phyloP scores from a whole-genome alignment of 2,329 filamentous ascomycete species.

The Ceratocystis harringtonii region DNA sequence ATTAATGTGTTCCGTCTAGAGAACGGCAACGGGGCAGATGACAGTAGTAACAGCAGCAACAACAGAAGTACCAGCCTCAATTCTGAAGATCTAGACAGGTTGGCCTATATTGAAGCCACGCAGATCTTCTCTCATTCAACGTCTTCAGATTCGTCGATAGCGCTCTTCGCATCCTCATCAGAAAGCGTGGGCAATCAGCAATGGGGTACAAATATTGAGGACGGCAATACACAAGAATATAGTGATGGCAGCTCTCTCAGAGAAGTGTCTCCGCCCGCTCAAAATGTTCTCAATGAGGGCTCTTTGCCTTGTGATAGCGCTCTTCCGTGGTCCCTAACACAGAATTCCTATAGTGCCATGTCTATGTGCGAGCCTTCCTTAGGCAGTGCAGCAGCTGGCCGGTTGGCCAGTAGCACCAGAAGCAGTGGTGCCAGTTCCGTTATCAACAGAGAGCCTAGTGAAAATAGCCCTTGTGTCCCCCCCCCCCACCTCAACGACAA shows the following conservation, averaged over 20 bases:
- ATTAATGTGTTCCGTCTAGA: not conserved
- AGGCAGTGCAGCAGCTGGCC: not conserved
- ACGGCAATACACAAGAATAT: not conserved
- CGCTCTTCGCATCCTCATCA: not conserved
- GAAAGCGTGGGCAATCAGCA: not conserved
- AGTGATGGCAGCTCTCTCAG: not conserved
- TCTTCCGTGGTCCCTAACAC: not conserved
- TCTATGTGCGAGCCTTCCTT: not conserved
- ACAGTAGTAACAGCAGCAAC: not conserved
- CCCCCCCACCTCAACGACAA: not conserved
- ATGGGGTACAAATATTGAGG: not conserved
- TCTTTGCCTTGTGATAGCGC: not conserved
- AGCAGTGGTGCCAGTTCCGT: not conserved
- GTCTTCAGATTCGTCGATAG: not conserved
- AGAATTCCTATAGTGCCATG: not conserved
- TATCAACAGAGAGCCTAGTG: too few species aligned
- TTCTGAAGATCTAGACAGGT: not conserved
- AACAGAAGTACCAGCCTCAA: not conserved
- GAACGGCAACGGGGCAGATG: not conserved
- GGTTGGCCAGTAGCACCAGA: not conserved
- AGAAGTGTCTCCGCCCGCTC: not conserved
- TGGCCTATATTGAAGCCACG: not conserved
- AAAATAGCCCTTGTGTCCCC: too few species aligned
- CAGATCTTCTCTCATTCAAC: not conserved
- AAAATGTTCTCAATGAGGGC: too few species aligned